Conservation (phyloP, 2,329 filamentous ascomycete genomes). For the Aspergillus fischeri region DNA sequence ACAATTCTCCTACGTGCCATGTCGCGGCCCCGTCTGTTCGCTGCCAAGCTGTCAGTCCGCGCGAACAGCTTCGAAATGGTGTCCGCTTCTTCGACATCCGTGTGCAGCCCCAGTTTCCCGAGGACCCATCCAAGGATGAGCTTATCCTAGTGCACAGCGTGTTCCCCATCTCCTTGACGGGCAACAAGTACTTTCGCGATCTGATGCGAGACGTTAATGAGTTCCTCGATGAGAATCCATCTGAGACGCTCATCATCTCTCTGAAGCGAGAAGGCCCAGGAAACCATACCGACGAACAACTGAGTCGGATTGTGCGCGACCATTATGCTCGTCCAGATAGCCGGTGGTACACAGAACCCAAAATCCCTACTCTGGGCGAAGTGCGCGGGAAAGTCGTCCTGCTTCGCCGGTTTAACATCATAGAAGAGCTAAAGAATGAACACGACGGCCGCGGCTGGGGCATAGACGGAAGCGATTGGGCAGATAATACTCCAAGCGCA, state of each 20-base stretch:
- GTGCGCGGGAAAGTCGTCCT: conserved; percentile 79
- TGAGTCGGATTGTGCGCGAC: conserved; percentile 67
- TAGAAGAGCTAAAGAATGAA: conserved; percentile 43
- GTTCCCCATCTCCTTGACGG: conserved; percentile 82
- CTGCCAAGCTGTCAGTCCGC: conserved; percentile 77
- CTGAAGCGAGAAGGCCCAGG: conserved; percentile 90
- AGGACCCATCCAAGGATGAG: conserved; percentile 57
- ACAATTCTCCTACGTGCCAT: conserved; percentile 87
- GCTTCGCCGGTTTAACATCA: conserved; percentile 71
- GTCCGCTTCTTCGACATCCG: conserved; percentile 93
- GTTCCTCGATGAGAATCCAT: conserved; percentile 74
- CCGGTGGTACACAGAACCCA: conserved; percentile 74
- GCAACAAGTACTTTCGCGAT: conserved; percentile 71
- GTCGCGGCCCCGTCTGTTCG: conserved; percentile 85
- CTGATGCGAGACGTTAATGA: conserved; percentile 66
- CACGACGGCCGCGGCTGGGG: conserved; percentile 52
- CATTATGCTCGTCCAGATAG: conserved; percentile 60
- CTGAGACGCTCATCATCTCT: conserved; percentile 79
- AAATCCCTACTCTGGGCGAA: conserved; percentile 73
- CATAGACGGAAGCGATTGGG: conserved; percentile 66
- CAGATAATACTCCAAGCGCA: conserved; percentile 80
- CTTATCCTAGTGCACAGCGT: conserved; percentile 83
- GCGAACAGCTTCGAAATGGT: conserved; percentile 78
- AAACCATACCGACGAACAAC: conserved; percentile 70
- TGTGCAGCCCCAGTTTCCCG: conserved; percentile 61